Evolutionary conservation across 2,329 filamentous ascomycete genomes (phyloP), one percentile per base, ranked within the genome.

Genomic region (Sphaceloma murrayae): DNA sequence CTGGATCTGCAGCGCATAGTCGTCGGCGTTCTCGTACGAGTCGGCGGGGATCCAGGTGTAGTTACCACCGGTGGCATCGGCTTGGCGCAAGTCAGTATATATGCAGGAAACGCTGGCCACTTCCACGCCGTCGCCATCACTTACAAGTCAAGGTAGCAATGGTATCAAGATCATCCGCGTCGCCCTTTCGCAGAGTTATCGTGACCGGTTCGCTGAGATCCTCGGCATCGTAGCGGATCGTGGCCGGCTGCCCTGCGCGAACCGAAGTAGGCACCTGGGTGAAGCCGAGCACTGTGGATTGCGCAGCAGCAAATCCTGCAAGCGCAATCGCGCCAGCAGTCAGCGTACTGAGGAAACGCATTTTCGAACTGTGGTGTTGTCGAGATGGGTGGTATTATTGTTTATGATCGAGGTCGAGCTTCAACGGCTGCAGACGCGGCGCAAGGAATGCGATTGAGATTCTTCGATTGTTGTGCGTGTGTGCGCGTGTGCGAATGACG

Each of bases 1-100:
- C 10, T 54, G 57, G 60, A 80, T 77, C 58, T 77, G 61, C 47
- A 80, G 68, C 45, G 77, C 75, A 55, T 79, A 80, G 62, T 75
- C 64, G 27, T 57, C 48, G 46, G 61, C 68, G 49, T 66, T 58
- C 33, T 58, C 53, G 19, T 77, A 62, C 29, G 54, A 58, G 17
- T 54, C 56, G 29, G 61, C 56, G 4, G 72, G 69, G 11, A 64
- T 73, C 72, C 73, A 79, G 46, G 61, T 63, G 64, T 63, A 74
- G 17, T 56, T 60, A 46, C 69, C 70, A 39, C 64, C 66, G 38
- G 59, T 64, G 17, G 65, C 70, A 44, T 62, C 48, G 29, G 57
- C 67, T 66, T 42, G 3, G 2, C 26, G 16, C 21, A 17, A n/a
- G 21, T 43, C 14, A 46, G 43, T 32, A 30, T 24, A 13, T 5